Conservation (phyloP, 495 filamentous ascomycete genomes). For the Penicillium coprophilum region DNA sequence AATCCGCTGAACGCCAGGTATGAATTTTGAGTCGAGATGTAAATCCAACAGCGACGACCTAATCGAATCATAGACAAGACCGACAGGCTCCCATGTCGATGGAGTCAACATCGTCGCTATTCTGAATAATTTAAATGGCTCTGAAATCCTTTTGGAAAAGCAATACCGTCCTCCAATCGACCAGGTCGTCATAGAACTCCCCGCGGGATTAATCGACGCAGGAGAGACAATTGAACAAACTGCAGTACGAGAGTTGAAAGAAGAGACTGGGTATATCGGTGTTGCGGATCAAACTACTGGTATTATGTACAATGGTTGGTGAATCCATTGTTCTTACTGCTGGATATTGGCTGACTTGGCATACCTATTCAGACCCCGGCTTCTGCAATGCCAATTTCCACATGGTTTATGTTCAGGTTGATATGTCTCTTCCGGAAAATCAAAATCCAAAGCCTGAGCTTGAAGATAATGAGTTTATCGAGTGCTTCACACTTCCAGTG, state of each 20-base stretch:
- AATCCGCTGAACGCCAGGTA: slow-evolving; percentile 65
- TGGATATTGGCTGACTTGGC: neutral
- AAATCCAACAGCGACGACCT: neutral
- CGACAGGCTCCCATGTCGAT: slow-evolving; percentile 63
- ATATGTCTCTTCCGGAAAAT: slow-evolving; percentile 70
- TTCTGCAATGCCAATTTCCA: slow-evolving; percentile 89
- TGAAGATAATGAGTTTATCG: slow-evolving; percentile 89
- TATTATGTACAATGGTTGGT: slow-evolving; percentile 81
- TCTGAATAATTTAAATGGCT: slow-evolving; percentile 61
- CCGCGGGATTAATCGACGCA: slow-evolving; percentile 76
- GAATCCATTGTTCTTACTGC: neutral
- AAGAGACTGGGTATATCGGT: slow-evolving; percentile 83
- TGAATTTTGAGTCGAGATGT: neutral
- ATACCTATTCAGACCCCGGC: slow-evolving; percentile 53
- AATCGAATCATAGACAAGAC: slow-evolving; percentile 49
- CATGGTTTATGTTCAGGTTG: slow-evolving; percentile 78
- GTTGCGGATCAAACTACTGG: slow-evolving; percentile 61
- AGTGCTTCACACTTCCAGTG: slow-evolving; percentile 73
- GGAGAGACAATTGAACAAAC: slow-evolving; percentile 67
- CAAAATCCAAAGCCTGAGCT: slow-evolving; percentile 69
- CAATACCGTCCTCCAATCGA: slow-evolving; percentile 77
- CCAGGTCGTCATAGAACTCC: slow-evolving; percentile 69
- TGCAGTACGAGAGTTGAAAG: slow-evolving; percentile 73
- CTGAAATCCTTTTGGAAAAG: slow-evolving; percentile 72
- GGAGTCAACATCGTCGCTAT: slow-evolving; percentile 82